These are phyloP conservation scores for Rauvolfia tetraphylla DNA, from an alignment of 257 asterid genomes.

Conservation along the genomic window DNA sequence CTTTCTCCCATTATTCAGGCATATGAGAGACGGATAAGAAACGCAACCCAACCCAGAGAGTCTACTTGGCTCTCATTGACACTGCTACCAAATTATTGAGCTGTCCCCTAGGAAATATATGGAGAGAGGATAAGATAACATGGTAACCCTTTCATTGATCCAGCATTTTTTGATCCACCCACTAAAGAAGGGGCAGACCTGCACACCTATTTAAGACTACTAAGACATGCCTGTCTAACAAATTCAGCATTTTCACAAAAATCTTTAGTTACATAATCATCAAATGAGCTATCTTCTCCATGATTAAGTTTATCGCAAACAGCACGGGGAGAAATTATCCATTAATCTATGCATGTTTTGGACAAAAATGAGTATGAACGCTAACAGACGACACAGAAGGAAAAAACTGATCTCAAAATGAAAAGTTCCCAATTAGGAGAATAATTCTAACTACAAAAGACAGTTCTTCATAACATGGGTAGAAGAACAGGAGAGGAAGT, in stretches of 20 bases:
- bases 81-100: neutral
- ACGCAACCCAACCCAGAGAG: neutral
- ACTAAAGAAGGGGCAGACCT: neutral
- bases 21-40: neutral
- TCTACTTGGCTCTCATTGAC: neutral
- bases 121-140: neutral
- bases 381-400: neutral
- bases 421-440: neutral
- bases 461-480: neutral
- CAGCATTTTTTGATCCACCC: neutral
- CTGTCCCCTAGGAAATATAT: neutral
- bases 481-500: neutral
- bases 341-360: neutral
- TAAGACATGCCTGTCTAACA: neutral
- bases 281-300: neutral
- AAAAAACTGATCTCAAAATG: neutral
- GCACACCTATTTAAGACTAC: neutral
- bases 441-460: neutral
- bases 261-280: neutral
- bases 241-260: neutral
- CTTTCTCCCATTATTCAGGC: neutral
- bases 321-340: neutral
- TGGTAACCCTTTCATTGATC: neutral
- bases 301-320: neutral
- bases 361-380: neutral